Evolutionary conservation across 176 grass and related monocot species (phyloP), one percentile per base, ranked within the genome.

Genomic region (Typha latifolia): DNA sequence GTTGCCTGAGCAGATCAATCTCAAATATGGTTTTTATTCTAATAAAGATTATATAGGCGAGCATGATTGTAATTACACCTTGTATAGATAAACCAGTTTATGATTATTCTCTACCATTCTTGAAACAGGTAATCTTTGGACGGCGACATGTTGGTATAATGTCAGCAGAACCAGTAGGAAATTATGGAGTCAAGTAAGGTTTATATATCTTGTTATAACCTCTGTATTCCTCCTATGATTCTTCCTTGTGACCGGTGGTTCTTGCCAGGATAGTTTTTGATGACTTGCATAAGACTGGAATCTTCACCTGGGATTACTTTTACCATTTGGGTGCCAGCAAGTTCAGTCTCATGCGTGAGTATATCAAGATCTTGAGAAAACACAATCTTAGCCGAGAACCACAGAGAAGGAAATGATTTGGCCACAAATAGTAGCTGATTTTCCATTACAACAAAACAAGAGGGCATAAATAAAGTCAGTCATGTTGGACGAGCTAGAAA

Each of bases 231-330:
- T 8, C 14, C 12, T 59, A 9, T 72, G 50, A 16, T 10, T 31
- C 31, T 62, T 51, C 13, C 62, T 16, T 51, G 21, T 75, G 53
- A 48, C 43, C 0, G 13, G 5, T 69, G 34, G 13, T 76, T 49
- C 27, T 64, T 72, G 74, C 51, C 71, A 97, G 93, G 70, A 85
- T 97, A 75, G 47, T 84, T 24, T 97, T 97, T 63, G 93, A 97
- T 71, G 88, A 97, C 75, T 78, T 97, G 81, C 88, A 97, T 72
- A 92, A 97, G 67, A 97, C 88, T 27, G 88, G 93, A 75, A 92
- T 97, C 64, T 97, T 89, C 76, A 92, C 93, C 49, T 97, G 93
- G 93, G 89, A 97, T 43, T 92, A 97, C 86, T 71, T 92, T 78
- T 80, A 97, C 64, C 80, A 92, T 75, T 69, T 97, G 48, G 93